These are phyloP conservation scores for Rosa rugosa DNA, from an alignment of 306 rosid species.

Conservation along the genomic window DNA sequence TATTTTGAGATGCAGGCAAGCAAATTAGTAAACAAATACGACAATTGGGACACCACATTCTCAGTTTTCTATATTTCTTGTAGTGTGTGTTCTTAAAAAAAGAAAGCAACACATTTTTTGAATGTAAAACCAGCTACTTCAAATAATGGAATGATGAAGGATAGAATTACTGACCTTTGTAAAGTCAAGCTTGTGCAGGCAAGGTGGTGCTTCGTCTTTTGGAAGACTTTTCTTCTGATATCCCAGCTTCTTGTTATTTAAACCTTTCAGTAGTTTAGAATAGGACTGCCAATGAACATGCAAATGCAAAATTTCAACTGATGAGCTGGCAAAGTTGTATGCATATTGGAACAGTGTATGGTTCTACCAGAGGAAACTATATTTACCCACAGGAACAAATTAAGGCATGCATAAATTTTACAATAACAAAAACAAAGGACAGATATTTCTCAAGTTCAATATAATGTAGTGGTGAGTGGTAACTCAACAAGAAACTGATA, in stretches of 20 bases:
- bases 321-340: background rate
- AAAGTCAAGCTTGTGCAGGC: background rate
- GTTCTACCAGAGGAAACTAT: too few relatives aligned
- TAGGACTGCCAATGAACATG: background rate
- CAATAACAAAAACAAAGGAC: too few relatives aligned
- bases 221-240: background rate
- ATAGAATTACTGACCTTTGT: background rate
- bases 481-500: background rate
- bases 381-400: too few relatives aligned
- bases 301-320: background rate
- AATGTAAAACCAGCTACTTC: too few relatives aligned
- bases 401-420: too few relatives aligned
- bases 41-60: background rate
- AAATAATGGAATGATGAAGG: background rate
- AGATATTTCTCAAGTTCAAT: too few relatives aligned
- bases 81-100: too few relatives aligned
- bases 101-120: too few relatives aligned
- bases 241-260: background rate
- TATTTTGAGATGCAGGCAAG: too few relatives aligned
- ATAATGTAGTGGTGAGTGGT: background rate
- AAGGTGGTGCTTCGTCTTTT: background rate
- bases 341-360: too few relatives aligned
- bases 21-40: too few relatives aligned
- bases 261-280: background rate
- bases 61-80: background rate